Conservation (phyloP, 441 rosid species). For the Bocquillonia castaneifolia region DNA sequence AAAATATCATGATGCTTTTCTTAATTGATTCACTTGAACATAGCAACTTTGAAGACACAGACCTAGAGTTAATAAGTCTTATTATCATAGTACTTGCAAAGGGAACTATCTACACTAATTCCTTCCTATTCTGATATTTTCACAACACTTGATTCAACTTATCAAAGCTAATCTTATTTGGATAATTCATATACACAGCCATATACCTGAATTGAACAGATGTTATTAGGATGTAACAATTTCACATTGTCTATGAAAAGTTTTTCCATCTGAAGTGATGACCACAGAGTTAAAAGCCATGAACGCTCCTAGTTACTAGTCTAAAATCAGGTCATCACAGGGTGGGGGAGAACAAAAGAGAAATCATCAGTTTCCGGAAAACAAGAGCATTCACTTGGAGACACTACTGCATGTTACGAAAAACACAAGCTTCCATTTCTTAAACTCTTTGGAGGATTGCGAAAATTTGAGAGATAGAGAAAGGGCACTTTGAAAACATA, state of each 20-base stretch:
- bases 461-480: not conserved
- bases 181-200: not conserved
- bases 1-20: not conserved
- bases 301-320: too few relatives aligned
- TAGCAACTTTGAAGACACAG: not conserved
- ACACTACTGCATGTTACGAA: not conserved
- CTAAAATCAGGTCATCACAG: too few relatives aligned
- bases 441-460: not conserved
- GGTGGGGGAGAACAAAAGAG: too few relatives aligned
- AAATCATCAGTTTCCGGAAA: not conserved
- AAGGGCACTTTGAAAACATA: not conserved
- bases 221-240: not conserved
- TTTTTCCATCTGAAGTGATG: too few relatives aligned
- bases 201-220: too few relatives aligned
- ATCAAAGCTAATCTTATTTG: not conserved
- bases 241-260: too few relatives aligned
- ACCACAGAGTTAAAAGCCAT: not conserved
- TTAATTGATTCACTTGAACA: not conserved
- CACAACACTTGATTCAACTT: not conserved
- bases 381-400: not conserved
- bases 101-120: not conserved
- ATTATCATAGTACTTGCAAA: not conserved
- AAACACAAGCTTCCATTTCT: not conserved
- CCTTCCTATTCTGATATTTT: not conserved
- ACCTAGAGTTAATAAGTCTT: not conserved